A percentile compares a stretch with the other conserved stretches of the same genome.
Evolutionary conservation across 495 filamentous ascomycete species (phyloP).

Genomic region (Aspergillus ostianus): DNA sequence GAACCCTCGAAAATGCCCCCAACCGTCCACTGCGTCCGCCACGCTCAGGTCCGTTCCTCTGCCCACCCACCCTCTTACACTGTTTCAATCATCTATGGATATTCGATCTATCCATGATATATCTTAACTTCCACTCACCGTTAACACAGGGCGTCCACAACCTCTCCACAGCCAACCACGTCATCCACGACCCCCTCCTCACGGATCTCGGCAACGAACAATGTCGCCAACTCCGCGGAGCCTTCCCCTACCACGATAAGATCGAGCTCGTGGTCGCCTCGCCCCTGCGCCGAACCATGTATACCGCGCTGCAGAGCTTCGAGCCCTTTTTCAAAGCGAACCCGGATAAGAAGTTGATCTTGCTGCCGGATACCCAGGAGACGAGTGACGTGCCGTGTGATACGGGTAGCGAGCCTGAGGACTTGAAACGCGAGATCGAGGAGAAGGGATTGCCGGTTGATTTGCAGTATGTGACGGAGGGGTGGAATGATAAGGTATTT

Average conservation of each 20-base stretch:
- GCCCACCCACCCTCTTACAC: not conserved
- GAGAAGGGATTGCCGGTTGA: slow-evolving; percentile 58
- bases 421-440: slow-evolving; percentile 63
- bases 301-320: slow-evolving; percentile 76
- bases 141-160: slow-evolving; percentile 74
- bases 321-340: slow-evolving; percentile 46
- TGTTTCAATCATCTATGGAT: no score
- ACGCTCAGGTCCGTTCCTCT: slow-evolving; percentile 45
- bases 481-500: slow-evolving; percentile 68
- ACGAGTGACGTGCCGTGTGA: slow-evolving; percentile 76
- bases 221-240: slow-evolving; percentile 59
- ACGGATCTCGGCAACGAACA: slow-evolving; percentile 75
- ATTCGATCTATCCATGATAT: not conserved
- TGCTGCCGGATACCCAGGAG: slow-evolving; percentile 81
- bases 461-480: slow-evolving; percentile 54
- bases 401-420: slow-evolving; percentile 58
- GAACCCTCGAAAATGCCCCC: slow-evolving; percentile 29
- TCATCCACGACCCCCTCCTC: slow-evolving; percentile 72
- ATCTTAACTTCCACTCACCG: no score
- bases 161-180: slow-evolving; percentile 66
- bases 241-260: slow-evolving; percentile 62
- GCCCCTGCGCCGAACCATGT: slow-evolving; percentile 79
- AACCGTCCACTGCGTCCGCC: slow-evolving; percentile 51
- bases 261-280: slow-evolving; percentile 77
- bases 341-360: slow-evolving; percentile 56